Evolutionary conservation across 305 asterid species (phyloP), one percentile per base, ranked within the genome.

Genomic region (Fraxinus latifolia): DNA sequence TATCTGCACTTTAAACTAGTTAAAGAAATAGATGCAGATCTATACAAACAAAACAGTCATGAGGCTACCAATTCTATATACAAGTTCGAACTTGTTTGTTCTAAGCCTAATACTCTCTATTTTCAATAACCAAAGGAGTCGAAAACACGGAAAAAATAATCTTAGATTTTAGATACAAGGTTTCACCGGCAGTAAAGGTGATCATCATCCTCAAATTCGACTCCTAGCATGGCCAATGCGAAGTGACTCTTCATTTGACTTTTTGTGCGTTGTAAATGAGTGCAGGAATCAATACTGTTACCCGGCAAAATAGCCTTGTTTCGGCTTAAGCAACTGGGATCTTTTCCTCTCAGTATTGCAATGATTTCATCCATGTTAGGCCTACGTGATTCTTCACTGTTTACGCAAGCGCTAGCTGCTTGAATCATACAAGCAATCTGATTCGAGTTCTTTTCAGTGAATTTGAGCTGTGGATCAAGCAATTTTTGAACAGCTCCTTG

Each of bases 151-250:
- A 36, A 44, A 67, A 67, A 68, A 3, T 0, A 34, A 62, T 2
- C 27, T 34, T n/a, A 8, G 34, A 81, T 81, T 39, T 39, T 39
- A 9, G 50, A 39, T 58, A 12, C 14, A 27, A 34, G 39, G n/a
- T 32, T 39, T 93, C 91, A 91, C 84, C 94, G 88, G 89, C 90
- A 83, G 74, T 89, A 65, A 44, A 88, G 85, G 82, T 80, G 80
- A 76, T 89, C 91, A 5, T 87, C 97, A 0, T 88, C 95, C 31
- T 91, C 97, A 6, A 91, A 83, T 73, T 94, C 97, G 53, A 91
- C 95, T 74, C 97, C 98, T 12, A 90, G 85, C 98, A 94, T 93
- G 73, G 98, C 98, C 85, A 94, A 80, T 31, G 97, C 93, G 34
- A 93, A 92, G 83, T 94, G 97, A 87, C 88, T 86, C 58, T 84